phyloP scores from a whole-genome alignment of 1,284 basidiomycete species.

The Crocinoboletus sp. region DNA sequence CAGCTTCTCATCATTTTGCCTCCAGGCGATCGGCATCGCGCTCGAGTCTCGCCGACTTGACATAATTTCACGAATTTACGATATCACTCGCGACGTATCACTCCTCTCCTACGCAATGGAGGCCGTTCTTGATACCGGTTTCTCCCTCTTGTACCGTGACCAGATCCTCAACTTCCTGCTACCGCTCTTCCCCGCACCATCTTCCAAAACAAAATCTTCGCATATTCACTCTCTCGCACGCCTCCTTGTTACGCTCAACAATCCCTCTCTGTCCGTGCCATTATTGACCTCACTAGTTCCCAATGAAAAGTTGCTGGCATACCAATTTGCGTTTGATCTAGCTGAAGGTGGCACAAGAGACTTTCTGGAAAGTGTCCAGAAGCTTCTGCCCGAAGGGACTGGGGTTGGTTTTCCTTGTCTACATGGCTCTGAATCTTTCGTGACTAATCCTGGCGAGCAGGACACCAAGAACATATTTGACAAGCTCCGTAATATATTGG shows the following conservation, averaged over 20 bases:
- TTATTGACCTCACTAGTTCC: conserved; percentile 69
- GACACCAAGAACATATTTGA: conserved; percentile 59
- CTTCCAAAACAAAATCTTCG: conserved; percentile 63
- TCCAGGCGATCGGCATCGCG: conserved; percentile 88
- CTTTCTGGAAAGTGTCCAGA: conserved; percentile 74
- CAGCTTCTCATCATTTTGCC: conserved; percentile 8
- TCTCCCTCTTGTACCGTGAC: conserved; percentile 77
- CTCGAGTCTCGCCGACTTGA: conserved; percentile 87
- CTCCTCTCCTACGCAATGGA: conserved; percentile 90
- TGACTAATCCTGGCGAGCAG: conserved; percentile 34
- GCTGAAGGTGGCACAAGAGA: conserved; percentile 92
- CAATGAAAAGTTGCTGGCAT: conserved; percentile 73
- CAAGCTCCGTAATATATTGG: conserved; percentile 76
- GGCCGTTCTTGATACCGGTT: conserved; percentile 80
- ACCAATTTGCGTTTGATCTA: conserved; percentile 93
- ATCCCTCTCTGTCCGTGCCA: conserved; percentile 66
- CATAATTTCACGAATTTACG: conserved; percentile 74
- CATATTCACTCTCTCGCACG: conserved; percentile 78
- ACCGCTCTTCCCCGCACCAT: conserved; percentile 73
- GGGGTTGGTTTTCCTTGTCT: conserved; percentile 40
- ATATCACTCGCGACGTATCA: conserved; percentile 65
- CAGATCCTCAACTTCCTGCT: conserved; percentile 82
- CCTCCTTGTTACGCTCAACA: conserved; percentile 83
- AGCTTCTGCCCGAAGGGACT: conserved; percentile 59
- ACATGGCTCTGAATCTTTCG: neutral